Conservation (phyloP, 306 rosid genomes). For the Quercus glauca region DNA sequence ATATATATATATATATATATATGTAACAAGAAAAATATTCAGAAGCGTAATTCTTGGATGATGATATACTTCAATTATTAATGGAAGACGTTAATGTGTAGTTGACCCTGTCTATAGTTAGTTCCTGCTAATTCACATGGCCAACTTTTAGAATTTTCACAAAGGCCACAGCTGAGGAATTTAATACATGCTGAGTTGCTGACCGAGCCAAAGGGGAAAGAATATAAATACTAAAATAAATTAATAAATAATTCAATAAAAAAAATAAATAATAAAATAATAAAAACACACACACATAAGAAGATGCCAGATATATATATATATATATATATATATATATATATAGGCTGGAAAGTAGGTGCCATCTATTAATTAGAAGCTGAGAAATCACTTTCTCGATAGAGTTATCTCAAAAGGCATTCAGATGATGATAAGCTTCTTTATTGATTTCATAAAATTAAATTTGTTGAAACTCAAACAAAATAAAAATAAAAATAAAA, state of each 20-base stretch:
- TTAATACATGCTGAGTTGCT: no score
- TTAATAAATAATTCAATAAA: no score
- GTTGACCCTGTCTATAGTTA: background rate
- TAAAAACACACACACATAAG: background rate
- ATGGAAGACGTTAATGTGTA: background rate
- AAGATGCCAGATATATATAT: background rate
- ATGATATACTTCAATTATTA: background rate
- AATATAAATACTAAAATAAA: background rate
- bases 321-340: background rate
- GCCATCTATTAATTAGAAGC: conserved; percentile 21
- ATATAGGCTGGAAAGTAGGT: conserved; percentile 23
- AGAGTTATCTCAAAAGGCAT: conserved; percentile 15
- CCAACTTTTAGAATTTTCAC: no score
- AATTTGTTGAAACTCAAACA: no score
- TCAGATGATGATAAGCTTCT: background rate
- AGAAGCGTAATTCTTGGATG: background rate
- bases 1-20: no score
- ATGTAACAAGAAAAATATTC: background rate
- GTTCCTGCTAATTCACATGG: background rate
- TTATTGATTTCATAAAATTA: background rate
- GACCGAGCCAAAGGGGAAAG: background rate
- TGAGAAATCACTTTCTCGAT: conserved; percentile 42
- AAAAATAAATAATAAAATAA: no score
- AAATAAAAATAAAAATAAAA: background rate
- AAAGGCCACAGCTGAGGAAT: no score